Evolutionary conservation across 2,329 filamentous ascomycete species (phyloP).

Genomic region (Alternaria triticimaculans): DNA sequence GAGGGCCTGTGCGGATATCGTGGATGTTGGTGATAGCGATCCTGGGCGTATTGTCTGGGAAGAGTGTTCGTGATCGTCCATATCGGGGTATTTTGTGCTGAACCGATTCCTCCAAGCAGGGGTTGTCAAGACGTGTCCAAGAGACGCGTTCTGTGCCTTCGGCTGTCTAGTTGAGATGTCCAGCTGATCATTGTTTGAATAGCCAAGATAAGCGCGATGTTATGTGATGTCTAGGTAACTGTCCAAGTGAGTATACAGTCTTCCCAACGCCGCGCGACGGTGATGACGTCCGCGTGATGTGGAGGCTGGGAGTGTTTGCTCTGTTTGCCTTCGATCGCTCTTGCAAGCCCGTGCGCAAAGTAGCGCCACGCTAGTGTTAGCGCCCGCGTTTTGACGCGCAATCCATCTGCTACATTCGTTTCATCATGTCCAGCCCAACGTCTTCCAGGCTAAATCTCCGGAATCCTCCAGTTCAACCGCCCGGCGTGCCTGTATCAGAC

Average conservation of each 20-base stretch:
- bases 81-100: slow-evolving; percentile 24
- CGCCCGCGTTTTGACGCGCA: slow-evolving; percentile 12
- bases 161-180: slow-evolving; percentile 12
- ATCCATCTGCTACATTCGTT: slow-evolving; percentile 18
- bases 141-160: slow-evolving; percentile 28
- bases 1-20: slow-evolving; percentile 22
- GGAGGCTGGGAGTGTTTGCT: slow-evolving; percentile 9
- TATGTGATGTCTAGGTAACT: neutral
- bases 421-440: slow-evolving; percentile 10
- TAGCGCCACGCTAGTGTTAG: slow-evolving; percentile 1
- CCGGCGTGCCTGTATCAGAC: slow-evolving; percentile 8
- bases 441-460: slow-evolving; percentile 4
- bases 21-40: slow-evolving; percentile 26
- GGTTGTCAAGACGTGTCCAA: slow-evolving; percentile 35
- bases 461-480: slow-evolving; percentile 5
- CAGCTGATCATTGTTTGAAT: slow-evolving; percentile 27
- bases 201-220: slow-evolving; percentile 7
- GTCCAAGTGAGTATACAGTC: neutral
- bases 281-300: slow-evolving; percentile 27
- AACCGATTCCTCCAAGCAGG: slow-evolving; percentile 36
- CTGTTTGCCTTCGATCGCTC: slow-evolving; percentile 5
- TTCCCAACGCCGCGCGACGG: neutral
- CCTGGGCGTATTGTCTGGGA: slow-evolving; percentile 24
- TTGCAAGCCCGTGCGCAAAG: neutral
- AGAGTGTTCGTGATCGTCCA: slow-evolving; percentile 28